Conservation (phyloP, 2,329 filamentous ascomycete species). For the Stromatinia cepivora region DNA sequence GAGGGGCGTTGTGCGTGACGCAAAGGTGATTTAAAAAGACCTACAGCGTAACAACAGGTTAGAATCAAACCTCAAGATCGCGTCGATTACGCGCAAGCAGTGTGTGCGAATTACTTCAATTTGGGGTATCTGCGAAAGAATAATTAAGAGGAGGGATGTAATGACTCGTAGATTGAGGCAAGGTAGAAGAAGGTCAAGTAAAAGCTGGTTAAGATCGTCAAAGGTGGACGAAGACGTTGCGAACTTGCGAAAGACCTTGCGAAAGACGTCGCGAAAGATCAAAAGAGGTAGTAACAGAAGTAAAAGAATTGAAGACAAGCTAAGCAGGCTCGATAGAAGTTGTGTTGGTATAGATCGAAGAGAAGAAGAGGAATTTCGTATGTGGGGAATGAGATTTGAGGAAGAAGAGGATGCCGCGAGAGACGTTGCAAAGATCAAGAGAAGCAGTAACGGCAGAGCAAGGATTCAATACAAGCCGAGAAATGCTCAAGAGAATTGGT, state of each 20-base stretch:
- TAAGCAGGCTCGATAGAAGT: background rate
- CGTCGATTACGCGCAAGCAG: fast-evolving
- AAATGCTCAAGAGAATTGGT: too few relatives aligned
- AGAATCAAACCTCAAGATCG: fast-evolving
- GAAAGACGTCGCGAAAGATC: too few relatives aligned
- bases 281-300: background rate
- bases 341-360: background rate
- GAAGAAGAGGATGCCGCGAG: too few relatives aligned
- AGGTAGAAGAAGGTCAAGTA: too few relatives aligned
- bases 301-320: background rate
- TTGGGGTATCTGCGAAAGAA: background rate
- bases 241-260: too few relatives aligned
- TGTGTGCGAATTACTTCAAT: background rate
- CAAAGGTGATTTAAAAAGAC: too few relatives aligned
- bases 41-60: fast-evolving
- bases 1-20: background rate
- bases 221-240: too few relatives aligned
- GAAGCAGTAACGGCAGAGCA: background rate
- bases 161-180: background rate
- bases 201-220: background rate
- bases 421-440: background rate
- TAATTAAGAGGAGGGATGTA: background rate
- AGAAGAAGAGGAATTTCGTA: too few relatives aligned
- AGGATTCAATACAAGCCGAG: background rate
- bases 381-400: too few relatives aligned